phyloP scores from a whole-genome alignment of 2,329 filamentous ascomycete species.

The Stromatinia cepivora region DNA sequence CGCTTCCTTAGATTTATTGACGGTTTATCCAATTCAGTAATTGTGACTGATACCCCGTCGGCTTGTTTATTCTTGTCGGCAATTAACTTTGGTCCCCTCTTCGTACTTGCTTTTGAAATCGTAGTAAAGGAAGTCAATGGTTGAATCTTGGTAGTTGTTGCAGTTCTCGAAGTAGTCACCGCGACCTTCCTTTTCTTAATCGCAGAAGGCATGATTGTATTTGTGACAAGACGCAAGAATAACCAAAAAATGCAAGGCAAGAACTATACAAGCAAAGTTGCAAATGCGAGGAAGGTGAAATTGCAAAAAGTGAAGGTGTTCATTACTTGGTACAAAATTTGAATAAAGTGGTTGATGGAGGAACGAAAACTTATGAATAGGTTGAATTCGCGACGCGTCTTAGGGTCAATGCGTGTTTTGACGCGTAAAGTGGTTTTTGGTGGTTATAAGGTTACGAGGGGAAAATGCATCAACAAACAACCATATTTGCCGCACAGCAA shows the following conservation, averaged over 20 bases:
- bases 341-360: constrained; percentile 17
- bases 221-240: constrained; percentile 28
- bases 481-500: not conserved
- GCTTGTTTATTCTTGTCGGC: constrained; percentile 39
- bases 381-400: constrained; percentile 28
- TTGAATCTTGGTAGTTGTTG: constrained; percentile 29
- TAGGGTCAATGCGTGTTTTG: constrained; percentile 26
- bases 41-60: constrained; percentile 41
- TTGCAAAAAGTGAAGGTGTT: constrained; percentile 28
- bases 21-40: constrained; percentile 38
- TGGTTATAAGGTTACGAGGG: not conserved
- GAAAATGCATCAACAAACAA: not conserved
- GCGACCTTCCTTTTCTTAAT: constrained; percentile 39
- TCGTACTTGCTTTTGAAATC: constrained; percentile 45
- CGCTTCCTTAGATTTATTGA: constrained; percentile 42
- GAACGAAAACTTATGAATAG: constrained; percentile 25
- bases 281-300: not conserved
- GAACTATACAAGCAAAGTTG: constrained; percentile 6
- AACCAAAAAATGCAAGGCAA: constrained; percentile 15
- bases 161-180: constrained; percentile 26
- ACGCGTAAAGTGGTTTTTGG: constrained; percentile 38
- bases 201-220: constrained; percentile 37
- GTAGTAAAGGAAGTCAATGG: constrained; percentile 47
- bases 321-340: constrained; percentile 18
- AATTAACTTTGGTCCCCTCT: constrained; percentile 37